Conservation (phyloP, 2,329 filamentous ascomycete genomes). For the Cladophialophora carrionii region DNA sequence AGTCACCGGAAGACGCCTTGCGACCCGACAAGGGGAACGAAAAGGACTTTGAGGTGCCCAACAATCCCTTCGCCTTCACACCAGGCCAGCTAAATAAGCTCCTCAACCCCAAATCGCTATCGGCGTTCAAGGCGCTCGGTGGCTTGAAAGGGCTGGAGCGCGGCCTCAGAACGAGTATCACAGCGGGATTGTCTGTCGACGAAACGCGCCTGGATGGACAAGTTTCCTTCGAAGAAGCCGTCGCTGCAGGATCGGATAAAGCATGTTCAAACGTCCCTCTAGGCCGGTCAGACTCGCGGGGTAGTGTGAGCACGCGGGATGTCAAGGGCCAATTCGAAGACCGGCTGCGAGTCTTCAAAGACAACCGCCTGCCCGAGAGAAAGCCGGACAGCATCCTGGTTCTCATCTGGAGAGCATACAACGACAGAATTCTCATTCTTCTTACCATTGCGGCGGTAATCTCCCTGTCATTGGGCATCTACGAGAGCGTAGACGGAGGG, state of each 20-base stretch:
- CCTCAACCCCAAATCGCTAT: slow-evolving; percentile 83
- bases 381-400: slow-evolving; percentile 64
- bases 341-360: slow-evolving; percentile 62
- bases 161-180: slow-evolving; percentile 73
- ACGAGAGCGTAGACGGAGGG: slow-evolving; percentile 62
- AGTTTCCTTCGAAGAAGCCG: slow-evolving; percentile 74
- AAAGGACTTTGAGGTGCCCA: slow-evolving; percentile 71
- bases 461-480: slow-evolving; percentile 70
- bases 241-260: slow-evolving; percentile 39
- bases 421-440: slow-evolving; percentile 73
- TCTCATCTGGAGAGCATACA: slow-evolving; percentile 70
- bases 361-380: slow-evolving; percentile 66
- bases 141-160: slow-evolving; percentile 77
- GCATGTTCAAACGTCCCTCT: slow-evolving; percentile 26
- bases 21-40: slow-evolving; percentile 76
- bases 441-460: slow-evolving; percentile 69
- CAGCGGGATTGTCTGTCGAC: slow-evolving; percentile 74
- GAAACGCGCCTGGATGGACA: slow-evolving; percentile 68
- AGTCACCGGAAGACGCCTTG: slow-evolving; percentile 48
- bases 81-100: slow-evolving; percentile 84
- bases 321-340: slow-evolving; percentile 54
- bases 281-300: slow-evolving; percentile 3
- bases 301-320: slow-evolving; percentile 25
- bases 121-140: slow-evolving; percentile 79
- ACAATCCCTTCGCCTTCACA: slow-evolving; percentile 84